Conservation (phyloP, 345 rosid genomes). For the Pugionium dolabratum region DNA sequence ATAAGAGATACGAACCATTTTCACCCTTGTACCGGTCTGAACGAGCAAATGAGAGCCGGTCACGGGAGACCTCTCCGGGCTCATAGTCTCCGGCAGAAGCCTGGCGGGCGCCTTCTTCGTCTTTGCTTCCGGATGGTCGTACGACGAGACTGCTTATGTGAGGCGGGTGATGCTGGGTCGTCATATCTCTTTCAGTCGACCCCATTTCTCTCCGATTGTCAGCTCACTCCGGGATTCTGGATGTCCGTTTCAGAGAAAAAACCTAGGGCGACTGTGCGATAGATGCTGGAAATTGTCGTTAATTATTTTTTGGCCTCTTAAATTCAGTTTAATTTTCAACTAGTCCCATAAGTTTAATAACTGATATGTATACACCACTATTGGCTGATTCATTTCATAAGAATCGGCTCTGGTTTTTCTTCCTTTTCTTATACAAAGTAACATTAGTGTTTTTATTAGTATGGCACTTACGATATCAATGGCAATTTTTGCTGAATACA, state of each 20-base stretch:
- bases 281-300: slow-evolving; percentile 24
- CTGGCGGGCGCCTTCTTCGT: slow-evolving; percentile 42
- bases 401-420: too few species aligned
- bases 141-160: slow-evolving; percentile 85
- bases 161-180: slow-evolving; percentile 65
- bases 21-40: slow-evolving; percentile 61
- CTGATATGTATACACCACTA: not conserved
- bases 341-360: not conserved
- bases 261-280: slow-evolving; percentile 25
- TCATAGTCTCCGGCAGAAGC: slow-evolving; percentile 58
- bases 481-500: not conserved
- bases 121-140: slow-evolving; percentile 63
- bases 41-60: slow-evolving; percentile 55
- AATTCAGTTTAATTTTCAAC: not conserved
- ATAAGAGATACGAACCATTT: slow-evolving; percentile 54
- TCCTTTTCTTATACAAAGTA: too few species aligned
- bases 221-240: too few species aligned
- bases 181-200: slow-evolving; percentile 64
- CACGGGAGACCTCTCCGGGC: slow-evolving; percentile 70
- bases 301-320: slow-evolving; percentile 11
- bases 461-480: not conserved
- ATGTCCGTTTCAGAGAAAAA: slow-evolving; percentile 29
- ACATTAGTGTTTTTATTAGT: too few species aligned
- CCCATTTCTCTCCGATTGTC: slow-evolving; percentile 52
- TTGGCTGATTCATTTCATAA: not conserved